Conservation (phyloP, 1,284 basidiomycete genomes). For the Ceratobasidium sp. region DNA sequence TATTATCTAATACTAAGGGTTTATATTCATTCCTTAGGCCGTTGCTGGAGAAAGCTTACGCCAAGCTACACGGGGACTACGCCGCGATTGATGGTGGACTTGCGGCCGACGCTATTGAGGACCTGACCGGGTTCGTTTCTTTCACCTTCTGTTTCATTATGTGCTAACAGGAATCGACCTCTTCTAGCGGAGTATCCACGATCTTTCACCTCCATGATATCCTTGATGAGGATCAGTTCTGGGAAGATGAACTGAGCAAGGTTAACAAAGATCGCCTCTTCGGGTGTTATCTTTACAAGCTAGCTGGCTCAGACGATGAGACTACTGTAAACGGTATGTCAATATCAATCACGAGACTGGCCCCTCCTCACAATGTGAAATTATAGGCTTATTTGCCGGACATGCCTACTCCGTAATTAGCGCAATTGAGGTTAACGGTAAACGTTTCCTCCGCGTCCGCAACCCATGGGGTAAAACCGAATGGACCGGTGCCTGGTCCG, state of each 20-base stretch:
- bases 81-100: conserved; percentile 48
- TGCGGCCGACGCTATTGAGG: conserved; percentile 50
- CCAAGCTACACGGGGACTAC: conserved; percentile 51
- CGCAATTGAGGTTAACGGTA: conserved; percentile 64
- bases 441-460: conserved; percentile 61
- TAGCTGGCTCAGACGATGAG: conserved; percentile 12
- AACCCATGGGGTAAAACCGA: conserved; percentile 67
- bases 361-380: not conserved
- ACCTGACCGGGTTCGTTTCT: conserved; percentile 50
- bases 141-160: too few relatives aligned
- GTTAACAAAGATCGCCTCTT: conserved; percentile 50
- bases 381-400: conserved; percentile 46
- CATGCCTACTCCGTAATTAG: conserved; percentile 70
- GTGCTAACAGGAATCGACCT: not conserved
- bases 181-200: conserved; percentile 47
- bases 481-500: conserved; percentile 69
- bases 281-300: conserved; percentile 50
- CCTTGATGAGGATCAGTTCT: conserved; percentile 50
- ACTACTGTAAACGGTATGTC: conserved; percentile 10
- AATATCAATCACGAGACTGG: not conserved
- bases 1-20: not conserved
- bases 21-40: conserved; percentile 28
- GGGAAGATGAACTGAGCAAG: conserved; percentile 50
- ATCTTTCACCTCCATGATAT: conserved; percentile 50
- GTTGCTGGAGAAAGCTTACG: conserved; percentile 51